Conservation (phyloP, 495 filamentous ascomycete genomes). For the Sordaria brevicollis region DNA sequence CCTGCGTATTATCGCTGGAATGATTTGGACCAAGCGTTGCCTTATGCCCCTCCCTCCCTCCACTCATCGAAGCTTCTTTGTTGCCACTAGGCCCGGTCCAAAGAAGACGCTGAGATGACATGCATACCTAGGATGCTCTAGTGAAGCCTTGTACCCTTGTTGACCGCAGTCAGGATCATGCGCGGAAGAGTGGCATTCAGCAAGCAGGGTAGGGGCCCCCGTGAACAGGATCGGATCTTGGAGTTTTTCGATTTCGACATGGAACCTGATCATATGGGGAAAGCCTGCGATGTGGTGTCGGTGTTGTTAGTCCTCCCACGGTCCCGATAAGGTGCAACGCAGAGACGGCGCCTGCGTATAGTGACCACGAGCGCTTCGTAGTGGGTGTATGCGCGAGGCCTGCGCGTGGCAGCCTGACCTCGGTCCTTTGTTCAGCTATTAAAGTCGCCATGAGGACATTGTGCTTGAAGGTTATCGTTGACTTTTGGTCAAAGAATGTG, state of each 20-base stretch:
- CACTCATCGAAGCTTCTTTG: slow-evolving; percentile 10
- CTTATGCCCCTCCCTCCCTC: slow-evolving; percentile 3
- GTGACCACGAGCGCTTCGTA: not conserved
- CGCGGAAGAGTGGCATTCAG: slow-evolving; percentile 25
- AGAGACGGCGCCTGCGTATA: not conserved
- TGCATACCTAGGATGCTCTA: not conserved
- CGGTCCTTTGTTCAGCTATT: not conserved
- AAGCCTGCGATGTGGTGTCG: not conserved
- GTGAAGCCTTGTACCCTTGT: slow-evolving; percentile 12
- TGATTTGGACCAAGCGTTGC: not conserved
- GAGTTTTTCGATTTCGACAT: slow-evolving; percentile 16
- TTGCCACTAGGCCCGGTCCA: slow-evolving; percentile 1
- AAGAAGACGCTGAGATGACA: slow-evolving; percentile 1
- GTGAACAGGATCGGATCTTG: slow-evolving; percentile 25
- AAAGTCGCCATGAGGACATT: slow-evolving; percentile 7
- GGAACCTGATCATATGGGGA: slow-evolving; percentile 20
- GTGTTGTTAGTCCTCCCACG: not conserved
- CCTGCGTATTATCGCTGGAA: not conserved
- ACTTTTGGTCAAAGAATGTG: slow-evolving; percentile 10
- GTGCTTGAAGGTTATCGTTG: slow-evolving; percentile 1
- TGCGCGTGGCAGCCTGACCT: not conserved
- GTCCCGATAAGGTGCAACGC: not conserved
- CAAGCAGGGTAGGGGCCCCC: slow-evolving; percentile 17
- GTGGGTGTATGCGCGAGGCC: not conserved
- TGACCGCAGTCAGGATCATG: slow-evolving; percentile 18